Evolutionary conservation across 2,329 filamentous ascomycete genomes (phyloP).

Genomic region (Calonectria pauciramosa): DNA sequence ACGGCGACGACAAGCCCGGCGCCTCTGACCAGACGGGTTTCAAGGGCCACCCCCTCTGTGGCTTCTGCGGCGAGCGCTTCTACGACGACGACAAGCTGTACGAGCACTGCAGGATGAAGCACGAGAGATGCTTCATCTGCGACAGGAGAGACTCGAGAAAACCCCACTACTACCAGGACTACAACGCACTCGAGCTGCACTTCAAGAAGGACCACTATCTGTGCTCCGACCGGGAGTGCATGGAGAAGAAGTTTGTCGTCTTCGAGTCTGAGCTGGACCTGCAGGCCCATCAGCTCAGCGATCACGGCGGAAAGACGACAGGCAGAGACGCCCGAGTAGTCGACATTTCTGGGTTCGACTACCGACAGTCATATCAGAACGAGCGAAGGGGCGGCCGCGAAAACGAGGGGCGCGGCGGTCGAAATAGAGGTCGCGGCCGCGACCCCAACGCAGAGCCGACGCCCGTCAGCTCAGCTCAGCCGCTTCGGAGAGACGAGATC

Average conservation of each 20-base stretch:
- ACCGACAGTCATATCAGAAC: conserved; percentile 78
- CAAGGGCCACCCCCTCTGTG: conserved; percentile 94
- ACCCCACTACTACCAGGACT: conserved; percentile 93
- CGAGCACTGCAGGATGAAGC: conserved; percentile 91
- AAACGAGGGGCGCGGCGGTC: conserved; percentile 63
- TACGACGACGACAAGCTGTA: conserved; percentile 97
- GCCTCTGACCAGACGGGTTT: conserved; percentile 95
- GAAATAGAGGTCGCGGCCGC: conserved; percentile 74
- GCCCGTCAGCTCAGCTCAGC: conserved; percentile 82
- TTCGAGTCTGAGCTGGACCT: conserved; percentile 96
- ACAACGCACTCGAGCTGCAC: conserved; percentile 87
- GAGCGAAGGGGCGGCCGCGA: conserved; percentile 62
- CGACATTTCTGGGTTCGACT: conserved; percentile 89
- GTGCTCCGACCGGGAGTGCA: conserved; percentile 86
- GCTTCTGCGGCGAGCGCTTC: conserved; percentile 91
- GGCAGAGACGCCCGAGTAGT: conserved; percentile 87
- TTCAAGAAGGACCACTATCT: conserved; percentile 90
- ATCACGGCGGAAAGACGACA: conserved; percentile 88
- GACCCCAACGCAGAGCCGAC: conserved; percentile 89
- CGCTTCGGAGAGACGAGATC: conserved; percentile 86
- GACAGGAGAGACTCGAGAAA: conserved; percentile 78
- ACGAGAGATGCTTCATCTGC: conserved; percentile 96
- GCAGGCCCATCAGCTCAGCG: conserved; percentile 90
- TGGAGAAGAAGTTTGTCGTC: conserved; percentile 98
- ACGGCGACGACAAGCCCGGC: conserved; percentile 91